A percentile compares a stretch with the other conserved stretches of the same genome.
These are phyloP conservation scores for Lactarius indigo DNA, from an alignment of 768 basidiomycete genomes.

Conservation along the genomic window DNA sequence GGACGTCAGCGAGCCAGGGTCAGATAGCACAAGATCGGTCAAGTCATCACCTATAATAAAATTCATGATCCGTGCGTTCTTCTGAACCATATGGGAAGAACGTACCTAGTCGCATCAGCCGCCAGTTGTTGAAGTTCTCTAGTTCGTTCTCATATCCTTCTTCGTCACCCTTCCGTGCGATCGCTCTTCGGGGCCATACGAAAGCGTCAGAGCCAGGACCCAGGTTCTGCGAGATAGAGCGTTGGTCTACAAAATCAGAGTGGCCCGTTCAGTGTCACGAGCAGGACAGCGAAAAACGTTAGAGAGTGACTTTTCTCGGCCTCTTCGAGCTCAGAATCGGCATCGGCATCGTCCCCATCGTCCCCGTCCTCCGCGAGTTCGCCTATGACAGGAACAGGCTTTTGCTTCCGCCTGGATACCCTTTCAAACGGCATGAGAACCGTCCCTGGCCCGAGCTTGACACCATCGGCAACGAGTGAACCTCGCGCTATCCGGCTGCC, in stretches of 20 bases:
- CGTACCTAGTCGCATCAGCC: slow-evolving; percentile 72
- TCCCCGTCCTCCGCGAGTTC: slow-evolving; percentile 33
- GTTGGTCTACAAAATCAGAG: slow-evolving; percentile 42
- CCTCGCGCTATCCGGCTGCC: slow-evolving; percentile 66
- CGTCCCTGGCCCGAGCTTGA: slow-evolving; percentile 72
- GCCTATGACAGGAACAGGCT: slow-evolving; percentile 25
- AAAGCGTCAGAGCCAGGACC: slow-evolving; percentile 75
- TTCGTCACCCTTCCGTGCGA: slow-evolving; percentile 45
- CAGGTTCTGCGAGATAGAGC: slow-evolving; percentile 43
- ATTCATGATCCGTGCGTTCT: neutral
- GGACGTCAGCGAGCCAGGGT: slow-evolving; percentile 51
- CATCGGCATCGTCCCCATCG: slow-evolving; percentile 29
- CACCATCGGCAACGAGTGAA: slow-evolving; percentile 78
- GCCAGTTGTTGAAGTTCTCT: slow-evolving; percentile 59
- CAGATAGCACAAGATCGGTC: slow-evolving; percentile 60
- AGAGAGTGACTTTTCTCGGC: slow-evolving; percentile 52
- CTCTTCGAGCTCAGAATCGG: slow-evolving; percentile 59
- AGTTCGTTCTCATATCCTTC: slow-evolving; percentile 63
- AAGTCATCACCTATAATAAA: slow-evolving; percentile 51
- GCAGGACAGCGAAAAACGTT: neutral
- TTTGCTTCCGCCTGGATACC: slow-evolving; percentile 53
- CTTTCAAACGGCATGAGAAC: slow-evolving; percentile 65
- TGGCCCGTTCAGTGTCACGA: neutral
- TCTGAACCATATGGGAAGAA: neutral
- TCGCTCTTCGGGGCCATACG: slow-evolving; percentile 67